A percentile compares a stretch with the other conserved stretches of the same genome.
phyloP scores from a whole-genome alignment of 139 green algal species.

The Yamagishiella unicocca region DNA sequence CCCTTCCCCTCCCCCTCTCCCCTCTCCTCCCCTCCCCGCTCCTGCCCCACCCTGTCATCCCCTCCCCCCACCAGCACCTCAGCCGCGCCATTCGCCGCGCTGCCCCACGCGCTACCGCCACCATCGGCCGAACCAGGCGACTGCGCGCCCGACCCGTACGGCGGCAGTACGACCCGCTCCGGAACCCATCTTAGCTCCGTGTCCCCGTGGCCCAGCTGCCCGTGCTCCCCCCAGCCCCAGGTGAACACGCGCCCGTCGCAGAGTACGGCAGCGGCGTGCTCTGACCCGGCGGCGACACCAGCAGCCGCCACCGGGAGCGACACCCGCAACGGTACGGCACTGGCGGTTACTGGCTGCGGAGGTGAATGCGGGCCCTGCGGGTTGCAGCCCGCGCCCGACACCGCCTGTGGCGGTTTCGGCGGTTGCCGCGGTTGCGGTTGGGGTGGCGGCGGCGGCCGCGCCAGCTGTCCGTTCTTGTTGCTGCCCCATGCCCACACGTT shows the following conservation, averaged over 20 bases:
- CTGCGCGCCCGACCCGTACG: background rate
- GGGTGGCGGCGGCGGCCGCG: background rate
- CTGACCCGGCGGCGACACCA: background rate
- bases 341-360: background rate
- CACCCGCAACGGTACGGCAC: background rate
- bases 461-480: constrained; percentile 12
- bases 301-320: background rate
- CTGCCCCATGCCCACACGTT: constrained; percentile 5
- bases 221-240: background rate
- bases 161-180: background rate
- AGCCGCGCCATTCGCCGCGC: no score
- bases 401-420: background rate
- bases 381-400: background rate
- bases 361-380: no score
- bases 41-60: no score
- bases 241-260: background rate
- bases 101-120: no score
- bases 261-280: constrained; percentile 5
- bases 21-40: no score
- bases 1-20: no score
- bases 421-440: background rate
- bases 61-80: no score
- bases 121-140: no score
- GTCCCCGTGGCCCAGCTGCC: background rate
- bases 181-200: background rate